phyloP scores from a whole-genome alignment of 129 eudicot genomes.

The Sambucus nigra region DNA sequence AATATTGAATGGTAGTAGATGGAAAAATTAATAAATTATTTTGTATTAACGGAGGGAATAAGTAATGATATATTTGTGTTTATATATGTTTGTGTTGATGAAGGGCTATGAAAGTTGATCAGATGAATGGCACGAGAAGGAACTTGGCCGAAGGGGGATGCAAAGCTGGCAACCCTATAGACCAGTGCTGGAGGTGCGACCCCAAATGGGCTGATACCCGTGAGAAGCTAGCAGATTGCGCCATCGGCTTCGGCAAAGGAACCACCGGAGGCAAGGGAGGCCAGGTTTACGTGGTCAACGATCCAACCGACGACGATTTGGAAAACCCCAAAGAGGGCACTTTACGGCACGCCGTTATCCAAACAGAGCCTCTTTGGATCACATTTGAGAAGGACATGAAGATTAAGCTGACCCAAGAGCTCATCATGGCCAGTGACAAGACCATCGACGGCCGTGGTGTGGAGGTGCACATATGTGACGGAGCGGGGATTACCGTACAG shows the following conservation, averaged over 20 bases:
- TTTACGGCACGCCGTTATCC: constrained; percentile 47
- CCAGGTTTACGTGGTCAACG: constrained; percentile 32
- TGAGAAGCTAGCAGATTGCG: constrained; percentile 35
- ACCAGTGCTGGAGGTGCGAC: constrained; percentile 60
- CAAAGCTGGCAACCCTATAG: constrained; percentile 47
- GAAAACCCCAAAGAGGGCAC: constrained; percentile 41
- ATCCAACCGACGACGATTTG: constrained; percentile 29
- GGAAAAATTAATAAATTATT: too few species aligned
- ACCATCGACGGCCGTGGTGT: constrained; percentile 53
- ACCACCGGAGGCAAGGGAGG: constrained; percentile 41
- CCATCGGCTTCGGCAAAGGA: constrained; percentile 39
- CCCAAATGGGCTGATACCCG: constrained; percentile 41
- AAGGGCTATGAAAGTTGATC: too few species aligned
- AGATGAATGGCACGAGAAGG: too few species aligned
- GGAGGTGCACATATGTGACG: constrained; percentile 23
- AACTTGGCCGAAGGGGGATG: constrained; percentile 22
- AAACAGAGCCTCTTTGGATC: constrained; percentile 45
- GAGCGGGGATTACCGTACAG: constrained; percentile 47
- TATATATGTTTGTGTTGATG: too few species aligned
- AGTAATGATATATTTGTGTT: too few species aligned
- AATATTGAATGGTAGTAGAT: too few species aligned
- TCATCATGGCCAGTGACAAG: constrained; percentile 38
- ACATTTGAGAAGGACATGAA: constrained; percentile 28
- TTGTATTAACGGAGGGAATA: too few species aligned
- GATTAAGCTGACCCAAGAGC: constrained; percentile 30